Base-by-base conservation (phyloP, 805 yeast species). In the Ogataea pini region DNA sequence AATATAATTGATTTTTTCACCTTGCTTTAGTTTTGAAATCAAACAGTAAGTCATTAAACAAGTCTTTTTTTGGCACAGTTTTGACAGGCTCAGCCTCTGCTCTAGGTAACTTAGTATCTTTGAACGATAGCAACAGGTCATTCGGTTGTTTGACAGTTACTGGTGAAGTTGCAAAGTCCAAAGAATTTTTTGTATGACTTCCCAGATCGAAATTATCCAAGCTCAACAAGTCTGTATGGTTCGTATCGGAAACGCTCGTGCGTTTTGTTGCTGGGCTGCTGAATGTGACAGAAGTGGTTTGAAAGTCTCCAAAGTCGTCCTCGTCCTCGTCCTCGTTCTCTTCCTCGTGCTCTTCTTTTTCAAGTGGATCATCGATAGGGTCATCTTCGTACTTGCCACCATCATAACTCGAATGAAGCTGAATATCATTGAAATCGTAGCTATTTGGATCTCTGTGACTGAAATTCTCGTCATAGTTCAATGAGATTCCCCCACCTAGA, bases 221-320 rank as follows among this genome's bases (percentile, higher is more conserved):
- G 16, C 29, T 28, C 42, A 42, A 25, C 20, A 42, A 24, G 16
- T 42, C 46, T 3, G 22, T 25, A 17, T 18, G 19, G 13, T 18
- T 33, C 16, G 29, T 42, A 16, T 32, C 36, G 4, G 46, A 17
- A 10, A 34, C 39, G 14, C 44, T 39, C 4, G 39, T 45, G 3
- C 46, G 17, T 33, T 31, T 45, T 17, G 46, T 44, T 24, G n/a
- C 46, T 12, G 38, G 20, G 17, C 42, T 42, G 18, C 13, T 16
- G 12, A 36, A 42, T 18, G 52, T 37, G 16, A 37, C 14, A 13
- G 46, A 14, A 12, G 52, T 47, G 4, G 55, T 43, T 31, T 56
- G 58, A 28, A 58, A 59, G 19, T 55, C 62, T 2, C 64, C 65
- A 50, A 61, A 61, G 7, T 58, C 63, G 24, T 57, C 24, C 13